Base-by-base conservation (phyloP, 2,329 filamentous ascomycete species). In the Colletotrichum higginsianum region DNA sequence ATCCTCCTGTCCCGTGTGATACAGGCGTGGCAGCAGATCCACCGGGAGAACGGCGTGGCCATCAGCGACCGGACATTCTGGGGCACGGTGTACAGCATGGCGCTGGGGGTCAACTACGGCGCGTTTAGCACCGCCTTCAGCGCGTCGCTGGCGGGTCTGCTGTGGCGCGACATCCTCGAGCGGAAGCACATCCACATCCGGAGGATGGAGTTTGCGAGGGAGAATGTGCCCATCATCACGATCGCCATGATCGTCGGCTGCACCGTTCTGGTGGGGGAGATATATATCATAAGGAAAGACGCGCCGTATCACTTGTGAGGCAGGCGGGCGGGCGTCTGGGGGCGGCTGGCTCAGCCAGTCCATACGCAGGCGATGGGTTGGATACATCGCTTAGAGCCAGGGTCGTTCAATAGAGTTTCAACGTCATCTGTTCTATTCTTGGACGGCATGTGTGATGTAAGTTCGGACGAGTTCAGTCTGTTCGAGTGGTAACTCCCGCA, bases 41-140 rank as follows among this genome's bases (percentile, higher is more conserved):
- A 92, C 74, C 66, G 77, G 0, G 70, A 74, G 0, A 86, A 84
- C 49, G 80, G 80, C 0, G 80, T 78, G 1, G 79, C 85, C 0
- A 92, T 94, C 61, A 87, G 83, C 15, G 82, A 93, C 53, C 86
- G 92, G 4, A 92, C 88, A 0, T 93, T 93, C 77, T 94, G 91
- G 92, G 92, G 88, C 0, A 92, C 92, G 0, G 88, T 94, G 0
- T 94, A 94, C 79, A 89, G 88, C 78, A 93, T 94, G 91, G 92
- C 92, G 0, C 81, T 94, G 0, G 92, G 92, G 2, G 90, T 94
- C 72, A 94, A 94, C 78, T 94, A 91, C 69, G 92, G 92, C 4
- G 92, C 92, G 0, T 94, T 94, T 77, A 93, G 91, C 77, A 89
- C 89, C 0, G 90, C 91, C 0, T 93, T 94, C 75, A 93, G 90